Percentiles rank a stretch among this genome's conserved stretches.
Evolutionary conservation across 2,329 filamentous ascomycete genomes (phyloP).

Genomic region (Fusarium sp.): DNA sequence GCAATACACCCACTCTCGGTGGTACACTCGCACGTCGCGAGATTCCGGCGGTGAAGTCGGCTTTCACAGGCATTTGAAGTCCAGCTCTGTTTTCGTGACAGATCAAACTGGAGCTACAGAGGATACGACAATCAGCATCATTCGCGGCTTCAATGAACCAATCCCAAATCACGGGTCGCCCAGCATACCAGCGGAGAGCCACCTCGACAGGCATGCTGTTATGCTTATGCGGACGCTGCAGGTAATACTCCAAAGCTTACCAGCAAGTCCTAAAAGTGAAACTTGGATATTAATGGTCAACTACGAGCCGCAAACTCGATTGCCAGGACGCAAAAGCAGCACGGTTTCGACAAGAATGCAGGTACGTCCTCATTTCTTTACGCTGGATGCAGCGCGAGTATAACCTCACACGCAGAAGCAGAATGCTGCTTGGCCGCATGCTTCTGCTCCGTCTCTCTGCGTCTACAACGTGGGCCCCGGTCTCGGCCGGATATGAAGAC

Average conservation of each 20-base stretch:
- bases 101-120: constrained; percentile 1
- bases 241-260: neutral
- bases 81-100: constrained; percentile 12
- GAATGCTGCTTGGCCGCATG: constrained; percentile 31
- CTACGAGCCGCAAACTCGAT: constrained; percentile 6
- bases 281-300: constrained; percentile 3
- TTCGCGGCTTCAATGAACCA: neutral
- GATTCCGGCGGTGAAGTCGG: constrained; percentile 41
- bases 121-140: constrained; percentile 15
- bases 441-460: constrained; percentile 24
- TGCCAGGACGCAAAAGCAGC: neutral
- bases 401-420: constrained; percentile 24
- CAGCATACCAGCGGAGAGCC: neutral
- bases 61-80: constrained; percentile 9
- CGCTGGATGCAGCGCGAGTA: constrained; percentile 11
- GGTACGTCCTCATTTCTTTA: constrained; percentile 14
- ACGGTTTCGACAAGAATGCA: constrained; percentile 18
- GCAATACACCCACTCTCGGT: constrained; percentile 34
- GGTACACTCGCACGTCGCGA: constrained; percentile 30
- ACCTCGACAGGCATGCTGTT: neutral
- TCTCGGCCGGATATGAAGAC: constrained; percentile 39
- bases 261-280: neutral
- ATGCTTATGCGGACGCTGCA: neutral
- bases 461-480: constrained; percentile 19
- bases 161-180: neutral